Evolutionary conservation across 2,329 filamentous ascomycete species (phyloP), one percentile per base, ranked within the genome.

Genomic region (Trichoderma endophyticum): DNA sequence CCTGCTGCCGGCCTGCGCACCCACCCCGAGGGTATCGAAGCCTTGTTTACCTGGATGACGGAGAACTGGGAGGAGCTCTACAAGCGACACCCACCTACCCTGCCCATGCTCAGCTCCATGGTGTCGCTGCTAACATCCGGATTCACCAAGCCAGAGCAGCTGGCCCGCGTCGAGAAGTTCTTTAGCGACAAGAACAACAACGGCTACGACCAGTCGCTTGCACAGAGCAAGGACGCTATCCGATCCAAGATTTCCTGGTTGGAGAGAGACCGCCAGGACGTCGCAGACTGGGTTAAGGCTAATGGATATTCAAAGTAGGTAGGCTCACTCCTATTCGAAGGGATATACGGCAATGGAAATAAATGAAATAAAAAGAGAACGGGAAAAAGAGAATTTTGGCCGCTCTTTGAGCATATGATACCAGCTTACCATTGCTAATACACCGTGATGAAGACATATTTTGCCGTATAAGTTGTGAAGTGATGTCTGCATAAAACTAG

Each of bases 171-270:
- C 28, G 87, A 95, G 81, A 84, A 85, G 6, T 98, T 98, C 87
- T 98, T 98, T 80, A 86, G 85, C 39, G 85, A 87, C 75, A 94
- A 93, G 85, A 93, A 93, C 80, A 97, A 92, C 73, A 97, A 86
- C 82, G 89, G 94, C 57, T 98, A 94, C 78, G 93, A 97, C 79
- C 91, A 95, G 80, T 91, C 93, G 63, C 85, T 98, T 72, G 93
- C 94, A n/a, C 95, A 98, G 85, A 95, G 92, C 80, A 87, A 92
- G 76, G 95, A 98, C 81, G 87, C 91, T 4, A 92, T 98, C 77
- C 89, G 89, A 73, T 94, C 94, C 70, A 98, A 97, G 89, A 74
- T 78, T 51, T 77, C 76, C 12, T 78, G 77, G 77, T 65, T 77
- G 28, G 69, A 57, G n/a, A 72, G 77, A n/a, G 77, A 78, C 59